These are phyloP conservation scores for Breviolum minutum DNA, from an alignment of 73 alveolate species.

Conservation along the genomic window DNA sequence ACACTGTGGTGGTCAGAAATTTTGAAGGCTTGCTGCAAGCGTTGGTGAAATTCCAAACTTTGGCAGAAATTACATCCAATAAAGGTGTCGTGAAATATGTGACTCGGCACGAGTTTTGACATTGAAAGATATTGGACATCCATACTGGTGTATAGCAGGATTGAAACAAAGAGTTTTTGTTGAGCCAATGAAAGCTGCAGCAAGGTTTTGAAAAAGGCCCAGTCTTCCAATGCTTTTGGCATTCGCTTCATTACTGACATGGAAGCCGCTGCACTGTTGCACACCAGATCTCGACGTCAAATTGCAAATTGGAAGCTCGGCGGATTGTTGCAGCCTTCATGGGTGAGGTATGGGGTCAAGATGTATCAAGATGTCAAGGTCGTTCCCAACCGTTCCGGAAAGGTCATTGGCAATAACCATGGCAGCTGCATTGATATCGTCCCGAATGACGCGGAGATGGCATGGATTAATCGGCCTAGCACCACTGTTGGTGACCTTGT, in stretches of 20 bases:
- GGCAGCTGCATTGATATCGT: too few relatives aligned
- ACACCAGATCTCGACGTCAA: background rate
- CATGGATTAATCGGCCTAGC: too few relatives aligned
- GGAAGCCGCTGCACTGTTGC: background rate
- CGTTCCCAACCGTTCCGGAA: too few relatives aligned
- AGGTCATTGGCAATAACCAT: too few relatives aligned
- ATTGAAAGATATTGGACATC: too few relatives aligned
- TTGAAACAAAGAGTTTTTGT: background rate
- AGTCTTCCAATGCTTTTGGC: constrained; percentile 51
- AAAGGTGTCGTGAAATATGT: background rate
- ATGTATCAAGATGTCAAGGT: too few relatives aligned
- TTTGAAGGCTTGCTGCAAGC: background rate
- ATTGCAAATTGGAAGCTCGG: background rate
- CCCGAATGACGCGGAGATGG: too few relatives aligned
- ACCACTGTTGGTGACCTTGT: too few relatives aligned
- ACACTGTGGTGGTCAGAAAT: constrained; percentile 10
- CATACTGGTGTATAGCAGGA: too few relatives aligned
- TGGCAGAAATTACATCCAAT: background rate
- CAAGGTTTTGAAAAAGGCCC: constrained; percentile 48
- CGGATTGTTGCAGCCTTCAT: background rate
- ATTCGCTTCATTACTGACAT: constrained; percentile 28
- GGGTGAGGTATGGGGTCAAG: too few relatives aligned
- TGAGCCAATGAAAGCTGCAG: background rate
- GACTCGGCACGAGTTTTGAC: background rate
- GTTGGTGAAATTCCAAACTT: background rate